These are phyloP conservation scores for Vigna nakashimae DNA, from an alignment of 306 rosid genomes.

Conservation along the genomic window DNA sequence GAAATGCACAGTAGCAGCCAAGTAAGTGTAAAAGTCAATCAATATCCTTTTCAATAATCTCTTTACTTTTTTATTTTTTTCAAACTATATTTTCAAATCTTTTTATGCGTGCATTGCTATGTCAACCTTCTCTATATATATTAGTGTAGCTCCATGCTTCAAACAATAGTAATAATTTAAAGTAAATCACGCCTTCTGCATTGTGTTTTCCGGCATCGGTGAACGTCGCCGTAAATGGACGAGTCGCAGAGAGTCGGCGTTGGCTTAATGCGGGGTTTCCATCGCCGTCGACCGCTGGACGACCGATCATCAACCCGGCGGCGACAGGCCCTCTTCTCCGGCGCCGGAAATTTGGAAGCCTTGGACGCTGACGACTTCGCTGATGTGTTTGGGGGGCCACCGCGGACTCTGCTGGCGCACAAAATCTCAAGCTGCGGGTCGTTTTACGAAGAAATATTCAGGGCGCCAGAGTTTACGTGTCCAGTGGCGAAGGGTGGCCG, in stretches of 20 bases:
- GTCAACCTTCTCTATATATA: constrained; percentile 39
- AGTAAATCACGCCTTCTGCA: constrained; percentile 9
- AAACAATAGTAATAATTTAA: constrained; percentile 10
- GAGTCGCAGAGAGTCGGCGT: constrained; percentile 67
- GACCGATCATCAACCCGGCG: constrained; percentile 38
- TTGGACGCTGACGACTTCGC: constrained; percentile 64
- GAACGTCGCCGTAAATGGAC: constrained; percentile 56
- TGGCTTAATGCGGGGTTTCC: constrained; percentile 56
- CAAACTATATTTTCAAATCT: too few species aligned
- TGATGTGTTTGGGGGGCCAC: constrained; percentile 94
- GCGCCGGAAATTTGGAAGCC: constrained; percentile 33
- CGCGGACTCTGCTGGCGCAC: constrained; percentile 62
- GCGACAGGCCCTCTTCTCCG: constrained; percentile 45
- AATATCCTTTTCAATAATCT: constrained; percentile 38
- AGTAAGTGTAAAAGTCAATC: constrained; percentile 46
- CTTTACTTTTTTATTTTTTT: too few species aligned
- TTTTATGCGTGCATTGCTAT: neutral
- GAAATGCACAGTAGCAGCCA: neutral
- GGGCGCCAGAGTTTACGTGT: constrained; percentile 47
- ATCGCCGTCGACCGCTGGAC: constrained; percentile 61
- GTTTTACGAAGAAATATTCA: constrained; percentile 69
- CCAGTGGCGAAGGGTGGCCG: constrained; percentile 49
- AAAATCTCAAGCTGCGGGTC: constrained; percentile 51
- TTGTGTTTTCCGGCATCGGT: constrained; percentile 24
- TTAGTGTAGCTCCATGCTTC: constrained; percentile 21